These are phyloP conservation scores for Digitaria exilis DNA, from an alignment of 202 grass and related monocot genomes.

Conservation along the genomic window DNA sequence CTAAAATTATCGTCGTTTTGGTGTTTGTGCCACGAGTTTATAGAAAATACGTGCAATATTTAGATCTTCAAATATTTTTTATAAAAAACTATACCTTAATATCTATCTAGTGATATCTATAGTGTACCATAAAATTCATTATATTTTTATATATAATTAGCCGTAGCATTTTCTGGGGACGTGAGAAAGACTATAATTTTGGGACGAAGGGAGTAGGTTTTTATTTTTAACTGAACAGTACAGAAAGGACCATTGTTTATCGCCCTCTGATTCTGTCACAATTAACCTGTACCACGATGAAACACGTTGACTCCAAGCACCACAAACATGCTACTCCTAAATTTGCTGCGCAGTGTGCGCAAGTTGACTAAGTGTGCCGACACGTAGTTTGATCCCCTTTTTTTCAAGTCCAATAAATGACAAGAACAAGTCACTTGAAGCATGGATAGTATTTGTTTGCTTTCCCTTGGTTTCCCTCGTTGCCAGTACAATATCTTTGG, in stretches of 20 bases:
- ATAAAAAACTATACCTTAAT: no score
- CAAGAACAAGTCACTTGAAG: slow-evolving; percentile 27
- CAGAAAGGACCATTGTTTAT: neutral
- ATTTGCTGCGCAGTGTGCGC: neutral
- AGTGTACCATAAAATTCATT: no score
- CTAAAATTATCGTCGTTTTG: no score
- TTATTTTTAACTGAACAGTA: neutral
- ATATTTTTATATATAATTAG: no score
- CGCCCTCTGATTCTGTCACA: neutral
- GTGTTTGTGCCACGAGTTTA: no score
- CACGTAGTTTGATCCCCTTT: neutral
- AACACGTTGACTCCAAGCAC: slow-evolving; percentile 34
- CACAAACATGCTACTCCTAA: slow-evolving; percentile 28
- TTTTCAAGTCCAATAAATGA: slow-evolving; percentile 8
- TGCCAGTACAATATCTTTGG: neutral
- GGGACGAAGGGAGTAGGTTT: no score
- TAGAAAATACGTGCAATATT: no score
- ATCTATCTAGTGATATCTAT: no score
- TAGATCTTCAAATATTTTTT: no score
- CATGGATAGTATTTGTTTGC: neutral
- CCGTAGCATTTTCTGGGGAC: no score
- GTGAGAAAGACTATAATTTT: no score
- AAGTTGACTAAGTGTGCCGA: slow-evolving; percentile 7
- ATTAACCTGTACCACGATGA: neutral
- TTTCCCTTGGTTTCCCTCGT: neutral